Base-by-base conservation (phyloP, 768 basidiomycete species). In the Lentinula guzmanii region DNA sequence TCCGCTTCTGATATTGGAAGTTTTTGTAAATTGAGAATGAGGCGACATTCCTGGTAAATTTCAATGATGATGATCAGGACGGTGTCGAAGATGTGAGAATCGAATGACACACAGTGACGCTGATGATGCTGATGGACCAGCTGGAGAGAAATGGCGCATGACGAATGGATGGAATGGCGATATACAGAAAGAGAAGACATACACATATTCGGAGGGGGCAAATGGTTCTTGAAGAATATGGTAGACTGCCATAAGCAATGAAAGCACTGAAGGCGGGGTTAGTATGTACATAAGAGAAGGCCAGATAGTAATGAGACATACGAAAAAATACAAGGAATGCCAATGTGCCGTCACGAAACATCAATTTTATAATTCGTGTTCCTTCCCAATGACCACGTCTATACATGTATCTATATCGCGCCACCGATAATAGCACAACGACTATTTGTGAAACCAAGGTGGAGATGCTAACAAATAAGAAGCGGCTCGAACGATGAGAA, bases 1-100 rank as follows among this genome's bases (percentile, higher is more conserved):
- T 34, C 33, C 10, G 50, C 10, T 58, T 24, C 34, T 48, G 52
- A 15, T 6, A 52, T 13, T 37, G 65, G 61, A 31, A 62, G 56
- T 34, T 54, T 51, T 57, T 66, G 63, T 41, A 66, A 16, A 39
- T 66, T 66, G 9, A 66, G 42, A 5, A 66, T 64, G 53, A 66
- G 61, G 18, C 65, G 55, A 24, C 65, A 66, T 34, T 61, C 65
- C 58, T 63, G 28, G 18, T 15, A 7, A 11, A 6, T 28, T 43
- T 28, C 13, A 18, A 53, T 8, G 18, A 7, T 24, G 10, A 56
- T 28, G 21, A 56, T 28, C 24, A 43, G 11, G 41, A 33, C 16
- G 3, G 8, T 16, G 21, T 5, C 11, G 16, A 24, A 51, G 16
- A 33, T 51, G 51, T 5, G 18, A 48, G 15, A 31, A 18, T 5